Conservation (phyloP, 192 early-diverging fungal species). For the Chytriomyces hyalinus region DNA sequence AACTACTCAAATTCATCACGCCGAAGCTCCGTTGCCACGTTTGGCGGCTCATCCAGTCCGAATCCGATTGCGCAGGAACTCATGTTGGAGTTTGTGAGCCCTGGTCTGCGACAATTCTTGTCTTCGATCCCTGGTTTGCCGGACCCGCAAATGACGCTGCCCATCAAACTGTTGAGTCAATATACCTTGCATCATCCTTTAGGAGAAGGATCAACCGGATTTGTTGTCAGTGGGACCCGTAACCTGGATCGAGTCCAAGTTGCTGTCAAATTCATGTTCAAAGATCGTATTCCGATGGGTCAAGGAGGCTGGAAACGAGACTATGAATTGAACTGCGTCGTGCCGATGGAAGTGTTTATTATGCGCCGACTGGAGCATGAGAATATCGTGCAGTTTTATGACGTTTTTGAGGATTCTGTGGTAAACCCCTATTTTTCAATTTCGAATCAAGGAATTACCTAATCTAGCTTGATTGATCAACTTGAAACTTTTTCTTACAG, state of each 20-base stretch:
- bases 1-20: background rate
- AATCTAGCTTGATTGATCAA: background rate
- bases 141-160: background rate
- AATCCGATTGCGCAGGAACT: background rate
- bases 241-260: conserved; percentile 56
- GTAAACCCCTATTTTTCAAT: conserved; percentile 4
- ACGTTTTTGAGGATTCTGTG: conserved; percentile 74
- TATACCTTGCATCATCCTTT: conserved; percentile 13
- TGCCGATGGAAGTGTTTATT: conserved; percentile 81
- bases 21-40: background rate
- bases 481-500: background rate
- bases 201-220: conserved; percentile 31
- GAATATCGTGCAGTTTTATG: conserved; percentile 60
- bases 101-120: conserved; percentile 9
- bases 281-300: conserved; percentile 60
- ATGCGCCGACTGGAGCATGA: conserved; percentile 56
- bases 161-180: background rate
- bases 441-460: background rate
- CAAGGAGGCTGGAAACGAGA: conserved; percentile 74
- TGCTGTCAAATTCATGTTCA: conserved; percentile 68
- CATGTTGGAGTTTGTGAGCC: background rate
- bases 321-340: conserved; percentile 55
- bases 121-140: conserved; percentile 7
- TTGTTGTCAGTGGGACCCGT: conserved; percentile 19
- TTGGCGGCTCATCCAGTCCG: background rate